Percentiles rank a stretch among this genome's conserved stretches.
Conservation (phyloP, 169 alveolate genomes). For the Eimeria praecox region DNA sequence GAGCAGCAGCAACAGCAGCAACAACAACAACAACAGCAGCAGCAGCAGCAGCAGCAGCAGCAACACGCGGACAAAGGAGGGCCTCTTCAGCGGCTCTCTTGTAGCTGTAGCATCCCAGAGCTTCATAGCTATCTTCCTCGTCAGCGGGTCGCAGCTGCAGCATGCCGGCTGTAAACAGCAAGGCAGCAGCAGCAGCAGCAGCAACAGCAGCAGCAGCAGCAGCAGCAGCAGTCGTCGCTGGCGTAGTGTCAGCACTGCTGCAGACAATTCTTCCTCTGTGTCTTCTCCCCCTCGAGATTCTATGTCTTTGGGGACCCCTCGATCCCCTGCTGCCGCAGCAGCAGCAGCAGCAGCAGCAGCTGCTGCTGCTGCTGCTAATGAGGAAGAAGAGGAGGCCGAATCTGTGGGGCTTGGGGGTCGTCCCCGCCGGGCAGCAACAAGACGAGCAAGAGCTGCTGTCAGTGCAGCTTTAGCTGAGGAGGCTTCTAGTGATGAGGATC, state of each 20-base stretch:
- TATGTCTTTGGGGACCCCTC: not conserved
- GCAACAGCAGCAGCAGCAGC: conserved; percentile 10
- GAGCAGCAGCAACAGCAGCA: not conserved
- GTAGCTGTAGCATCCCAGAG: conserved; percentile 67
- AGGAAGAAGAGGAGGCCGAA: not conserved
- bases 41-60: conserved; percentile 43
- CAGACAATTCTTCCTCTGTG: not conserved
- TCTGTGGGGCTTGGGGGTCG: conserved; percentile 9
- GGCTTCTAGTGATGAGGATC: conserved; percentile 1
- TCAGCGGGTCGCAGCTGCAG: conserved; percentile 43
- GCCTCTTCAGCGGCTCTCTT: conserved; percentile 59
- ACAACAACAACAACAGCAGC: not conserved
- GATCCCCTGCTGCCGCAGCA: not conserved
- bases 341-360: not conserved
- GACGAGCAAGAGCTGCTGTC: conserved; percentile 59
- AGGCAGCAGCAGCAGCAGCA: conserved; percentile 15
- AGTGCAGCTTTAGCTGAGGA: conserved; percentile 41
- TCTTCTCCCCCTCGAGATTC: not conserved
- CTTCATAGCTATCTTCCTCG: conserved; percentile 42
- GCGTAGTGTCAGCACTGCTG: not conserved
- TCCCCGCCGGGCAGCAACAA: conserved; percentile 49
- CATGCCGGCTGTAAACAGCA: not conserved
- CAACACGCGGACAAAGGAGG: not conserved
- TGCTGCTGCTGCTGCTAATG: not conserved
- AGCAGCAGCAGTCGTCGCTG: conserved; percentile 18